phyloP scores from a whole-genome alignment of 768 basidiomycete genomes.

The Hericium alpestre region DNA sequence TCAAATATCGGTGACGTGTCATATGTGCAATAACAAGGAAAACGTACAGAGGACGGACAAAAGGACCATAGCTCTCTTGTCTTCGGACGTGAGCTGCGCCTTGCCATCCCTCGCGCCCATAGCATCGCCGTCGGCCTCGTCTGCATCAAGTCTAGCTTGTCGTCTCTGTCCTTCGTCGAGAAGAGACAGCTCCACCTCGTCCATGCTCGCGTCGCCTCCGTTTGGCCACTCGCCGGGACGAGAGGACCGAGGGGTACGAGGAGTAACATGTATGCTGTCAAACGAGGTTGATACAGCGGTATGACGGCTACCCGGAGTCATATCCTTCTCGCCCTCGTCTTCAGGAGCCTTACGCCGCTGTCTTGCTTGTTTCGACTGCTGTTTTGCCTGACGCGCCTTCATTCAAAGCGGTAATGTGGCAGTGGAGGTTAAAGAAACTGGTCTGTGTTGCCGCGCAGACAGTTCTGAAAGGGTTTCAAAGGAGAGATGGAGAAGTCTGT shows the following conservation, averaged over 20 bases:
- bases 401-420: background rate
- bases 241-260: conserved; percentile 2
- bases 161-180: conserved; percentile 9
- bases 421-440: too few relatives aligned
- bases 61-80: conserved; percentile 35
- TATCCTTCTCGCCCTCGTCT: background rate
- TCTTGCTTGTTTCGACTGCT: background rate
- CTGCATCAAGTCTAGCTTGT: conserved; percentile 11
- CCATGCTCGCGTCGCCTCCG: conserved; percentile 2
- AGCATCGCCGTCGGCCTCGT: background rate
- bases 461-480: too few relatives aligned
- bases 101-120: background rate
- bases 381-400: background rate
- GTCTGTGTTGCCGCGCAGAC: too few relatives aligned
- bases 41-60: conserved; percentile 36
- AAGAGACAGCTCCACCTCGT: conserved; percentile 15
- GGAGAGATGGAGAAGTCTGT: too few relatives aligned
- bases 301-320: background rate
- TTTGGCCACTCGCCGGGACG: background rate
- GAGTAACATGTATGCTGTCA: conserved; percentile 7
- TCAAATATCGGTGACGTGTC: background rate
- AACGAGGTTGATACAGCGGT: conserved; percentile 2
- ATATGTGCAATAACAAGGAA: background rate
- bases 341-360: background rate
- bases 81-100: conserved; percentile 17